A percentile compares a stretch with the other conserved stretches of the same genome.
phyloP scores from a whole-genome alignment of 306 rosid genomes.

The Citrullus amarus region DNA sequence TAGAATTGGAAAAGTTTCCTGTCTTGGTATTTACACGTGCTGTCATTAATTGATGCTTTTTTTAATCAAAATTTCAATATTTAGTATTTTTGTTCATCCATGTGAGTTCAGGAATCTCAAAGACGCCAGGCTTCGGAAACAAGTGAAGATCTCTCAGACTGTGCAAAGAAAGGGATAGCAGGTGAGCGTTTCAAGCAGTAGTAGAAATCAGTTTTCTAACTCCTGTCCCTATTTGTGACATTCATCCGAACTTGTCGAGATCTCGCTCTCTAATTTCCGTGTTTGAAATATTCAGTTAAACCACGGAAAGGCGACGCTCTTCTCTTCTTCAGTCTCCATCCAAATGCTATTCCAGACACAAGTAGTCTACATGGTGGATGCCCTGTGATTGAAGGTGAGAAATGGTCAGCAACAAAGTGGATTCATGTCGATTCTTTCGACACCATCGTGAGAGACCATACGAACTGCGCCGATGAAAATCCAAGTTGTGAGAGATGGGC shows the following conservation, averaged over 20 bases:
- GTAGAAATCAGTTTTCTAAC: neutral
- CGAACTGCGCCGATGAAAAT: constrained; percentile 53
- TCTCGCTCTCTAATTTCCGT: constrained; percentile 6
- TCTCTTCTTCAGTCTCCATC: constrained; percentile 84
- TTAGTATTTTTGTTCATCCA: constrained; percentile 8
- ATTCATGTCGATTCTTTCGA: constrained; percentile 86
- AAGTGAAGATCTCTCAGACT: constrained; percentile 61
- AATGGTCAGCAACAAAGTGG: constrained; percentile 99
- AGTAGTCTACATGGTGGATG: constrained; percentile 94
- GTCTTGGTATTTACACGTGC: neutral
- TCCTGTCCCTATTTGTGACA: neutral
- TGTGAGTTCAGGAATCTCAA: constrained; percentile 39
- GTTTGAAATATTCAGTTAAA: constrained; percentile 43
- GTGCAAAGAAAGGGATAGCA: constrained; percentile 87
- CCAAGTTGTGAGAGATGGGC: constrained; percentile 94
- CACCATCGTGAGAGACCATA: constrained; percentile 35
- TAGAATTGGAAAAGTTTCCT: neutral
- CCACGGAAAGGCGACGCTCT: constrained; percentile 95
- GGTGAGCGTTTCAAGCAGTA: constrained; percentile 30
- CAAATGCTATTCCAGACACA: constrained; percentile 61
- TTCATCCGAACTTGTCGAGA: constrained; percentile 10
- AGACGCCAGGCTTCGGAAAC: constrained; percentile 45
- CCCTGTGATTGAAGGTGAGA: constrained; percentile 95
- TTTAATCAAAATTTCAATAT: constrained; percentile 12
- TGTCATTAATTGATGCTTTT: neutral